Evolutionary conservation across 306 rosid species (phyloP).

Genomic region (Sesbania bispinosa): DNA sequence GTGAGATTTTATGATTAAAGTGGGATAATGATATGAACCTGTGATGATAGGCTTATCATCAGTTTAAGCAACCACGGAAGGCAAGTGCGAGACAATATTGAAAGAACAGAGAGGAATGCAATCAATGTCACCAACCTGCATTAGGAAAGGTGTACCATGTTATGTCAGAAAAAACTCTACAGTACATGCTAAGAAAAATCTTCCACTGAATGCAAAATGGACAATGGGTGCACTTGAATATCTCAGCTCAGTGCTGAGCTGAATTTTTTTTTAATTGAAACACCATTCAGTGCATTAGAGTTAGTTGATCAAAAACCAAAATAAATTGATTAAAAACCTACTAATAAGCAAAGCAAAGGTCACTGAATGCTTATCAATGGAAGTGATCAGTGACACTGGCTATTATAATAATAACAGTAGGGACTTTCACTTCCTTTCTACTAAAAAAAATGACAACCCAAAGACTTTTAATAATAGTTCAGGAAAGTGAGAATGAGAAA

Average conservation of each 20-base stretch:
- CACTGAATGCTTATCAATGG: not conserved
- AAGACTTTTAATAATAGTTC: too few relatives aligned
- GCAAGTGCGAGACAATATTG: conserved; percentile 82
- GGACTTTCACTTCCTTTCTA: not conserved
- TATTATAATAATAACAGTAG: not conserved
- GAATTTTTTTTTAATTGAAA: not conserved
- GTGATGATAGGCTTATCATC: conserved; percentile 95
- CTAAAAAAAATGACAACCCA: not conserved
- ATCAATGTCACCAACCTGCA: conserved; percentile 82
- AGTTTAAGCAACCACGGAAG: conserved; percentile 90
- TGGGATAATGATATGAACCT: conserved; percentile 42
- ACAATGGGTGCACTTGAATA: conserved; percentile 1
- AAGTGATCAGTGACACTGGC: not conserved
- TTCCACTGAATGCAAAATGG: not conserved
- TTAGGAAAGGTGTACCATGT: conserved; percentile 15
- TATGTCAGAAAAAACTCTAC: conserved; percentile 11
- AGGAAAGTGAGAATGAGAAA: conserved; percentile 23
- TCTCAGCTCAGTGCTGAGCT: conserved; percentile 9
- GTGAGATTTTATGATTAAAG: conserved; percentile 12
- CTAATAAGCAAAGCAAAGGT: not conserved
- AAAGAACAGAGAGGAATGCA: conserved; percentile 69
- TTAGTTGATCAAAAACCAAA: not conserved
- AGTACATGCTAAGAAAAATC: not conserved
- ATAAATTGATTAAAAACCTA: not conserved
- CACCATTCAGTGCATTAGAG: not conserved